Percentiles rank a stretch among this genome's conserved stretches.
Evolutionary conservation across 805 yeast genomes (phyloP).

Genomic region (Wickerhamiella dianesei): DNA sequence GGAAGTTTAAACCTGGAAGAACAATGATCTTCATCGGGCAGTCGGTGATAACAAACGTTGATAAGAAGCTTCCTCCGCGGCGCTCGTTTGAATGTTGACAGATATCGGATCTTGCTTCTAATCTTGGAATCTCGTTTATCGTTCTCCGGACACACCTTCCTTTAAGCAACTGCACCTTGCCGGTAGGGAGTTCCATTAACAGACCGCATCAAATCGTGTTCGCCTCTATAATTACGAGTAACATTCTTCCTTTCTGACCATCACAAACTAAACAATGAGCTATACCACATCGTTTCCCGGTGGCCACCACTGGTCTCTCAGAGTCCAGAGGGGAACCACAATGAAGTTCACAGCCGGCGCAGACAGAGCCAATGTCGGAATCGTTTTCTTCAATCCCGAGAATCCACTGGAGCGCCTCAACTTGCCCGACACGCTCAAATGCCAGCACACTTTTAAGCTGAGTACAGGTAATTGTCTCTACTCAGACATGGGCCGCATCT

Average conservation of each 20-base stretch:
- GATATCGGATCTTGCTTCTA: not conserved
- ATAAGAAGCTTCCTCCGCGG: not conserved
- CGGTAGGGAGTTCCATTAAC: no score
- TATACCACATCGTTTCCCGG: conserved; percentile 3
- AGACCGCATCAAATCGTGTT: no score
- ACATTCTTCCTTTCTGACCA: no score
- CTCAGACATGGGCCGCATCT: conserved; percentile 9
- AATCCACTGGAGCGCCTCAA: conserved; percentile 7
- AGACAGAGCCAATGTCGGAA: conserved; percentile 6
- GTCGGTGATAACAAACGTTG: not conserved
- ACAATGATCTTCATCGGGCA: not conserved
- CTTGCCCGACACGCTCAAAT: conserved; percentile 7
- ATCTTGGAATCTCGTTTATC: not conserved
- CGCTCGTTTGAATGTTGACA: no score
- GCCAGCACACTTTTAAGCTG: conserved; percentile 9
- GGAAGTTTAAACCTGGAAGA: not conserved
- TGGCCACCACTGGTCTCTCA: conserved; percentile 9
- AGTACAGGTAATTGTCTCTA: conserved; percentile 7
- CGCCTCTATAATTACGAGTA: no score
- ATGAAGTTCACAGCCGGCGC: conserved; percentile 7
- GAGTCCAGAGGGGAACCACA: conserved; percentile 7
- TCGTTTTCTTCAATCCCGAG: conserved; percentile 8
- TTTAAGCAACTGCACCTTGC: not conserved
- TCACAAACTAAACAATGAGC: no score
- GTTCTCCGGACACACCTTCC: not conserved